Percentiles rank a stretch among this genome's conserved stretches.
Conservation (phyloP, 129 eudicot genomes). For the Cynara cardunculus region DNA sequence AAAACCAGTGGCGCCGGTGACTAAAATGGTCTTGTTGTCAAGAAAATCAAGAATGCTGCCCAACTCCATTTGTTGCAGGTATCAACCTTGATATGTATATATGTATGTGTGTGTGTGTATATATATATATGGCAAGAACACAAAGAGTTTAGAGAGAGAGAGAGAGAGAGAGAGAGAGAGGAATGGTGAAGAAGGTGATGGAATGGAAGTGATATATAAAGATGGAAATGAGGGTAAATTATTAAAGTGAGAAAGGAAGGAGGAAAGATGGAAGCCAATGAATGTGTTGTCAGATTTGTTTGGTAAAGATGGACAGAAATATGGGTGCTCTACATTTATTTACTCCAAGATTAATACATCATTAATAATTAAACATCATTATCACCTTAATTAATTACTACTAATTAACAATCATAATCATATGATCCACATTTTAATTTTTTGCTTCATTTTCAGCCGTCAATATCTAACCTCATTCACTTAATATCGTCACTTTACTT, state of each 20-base stretch:
- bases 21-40: constrained; percentile 46
- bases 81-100: not conserved
- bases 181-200: constrained; percentile 16
- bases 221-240: not conserved
- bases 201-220: constrained; percentile 15
- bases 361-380: not conserved
- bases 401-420: not conserved
- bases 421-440: no score
- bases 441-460: not conserved
- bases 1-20: constrained; percentile 70
- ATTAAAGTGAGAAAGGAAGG: constrained; percentile 1
- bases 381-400: not conserved
- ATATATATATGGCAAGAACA: not conserved
- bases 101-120: not conserved
- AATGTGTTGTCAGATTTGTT: constrained; percentile 25
- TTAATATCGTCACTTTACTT: not conserved
- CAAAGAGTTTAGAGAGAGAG: not conserved
- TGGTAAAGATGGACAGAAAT: constrained; percentile 5
- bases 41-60: constrained; percentile 43
- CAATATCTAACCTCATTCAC: not conserved
- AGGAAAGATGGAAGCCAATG: constrained; percentile 6
- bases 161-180: not conserved
- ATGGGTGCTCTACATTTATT: constrained; percentile 8
- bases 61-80: constrained; percentile 42
- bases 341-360: not conserved